Base-by-base conservation (phyloP, 306 rosid genomes). In the Senna tora region DNA sequence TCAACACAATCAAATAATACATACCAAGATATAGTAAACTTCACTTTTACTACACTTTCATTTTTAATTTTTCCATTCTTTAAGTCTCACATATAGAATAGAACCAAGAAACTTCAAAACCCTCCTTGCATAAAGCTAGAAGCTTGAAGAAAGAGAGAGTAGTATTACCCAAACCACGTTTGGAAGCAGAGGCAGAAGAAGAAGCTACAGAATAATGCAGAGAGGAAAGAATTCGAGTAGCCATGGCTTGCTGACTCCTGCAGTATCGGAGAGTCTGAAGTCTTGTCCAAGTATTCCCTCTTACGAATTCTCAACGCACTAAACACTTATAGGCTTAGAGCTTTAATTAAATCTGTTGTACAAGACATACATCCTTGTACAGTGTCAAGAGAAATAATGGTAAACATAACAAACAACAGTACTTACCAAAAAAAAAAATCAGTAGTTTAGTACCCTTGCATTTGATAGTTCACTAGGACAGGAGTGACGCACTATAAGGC, bases 101-200 rank as follows among this genome's bases (percentile, higher is more conserved):
- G 32, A 61, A 5, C 30, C 67, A 69, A 65, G 22, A 17, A 28
- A 19, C 34, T 30, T 47, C 10, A 75, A 34, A 75, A 21, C 79
- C 58, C 67, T 57, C 30, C 30, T 8, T 28, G 14, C 61, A 30
- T 33, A 32, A 58, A n/a, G 43, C 22, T n/a, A n/a, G n/a, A n/a
- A n/a, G n/a, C n/a, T n/a, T 17, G 17, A 9, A 20, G 65, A 30
- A 13, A 51, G 63, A 33, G 56, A 66, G 55, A 16, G 30, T 57
- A 7, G 4, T 33, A 30, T 65, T 75, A 81, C 85, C 85, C 52
- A 72, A 81, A 53, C 72, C 66, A 66, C 50, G 75, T 60, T 62
- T 61, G 52, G 69, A 34, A 49, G 73, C 55, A 32, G 82, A 71
- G 55, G 45, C 63, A 46, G 71, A 79, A 42, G 65, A 55, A 32